Base-by-base conservation (phyloP, 2,329 filamentous ascomycete species). In the Aureobasidium mangrovei region DNA sequence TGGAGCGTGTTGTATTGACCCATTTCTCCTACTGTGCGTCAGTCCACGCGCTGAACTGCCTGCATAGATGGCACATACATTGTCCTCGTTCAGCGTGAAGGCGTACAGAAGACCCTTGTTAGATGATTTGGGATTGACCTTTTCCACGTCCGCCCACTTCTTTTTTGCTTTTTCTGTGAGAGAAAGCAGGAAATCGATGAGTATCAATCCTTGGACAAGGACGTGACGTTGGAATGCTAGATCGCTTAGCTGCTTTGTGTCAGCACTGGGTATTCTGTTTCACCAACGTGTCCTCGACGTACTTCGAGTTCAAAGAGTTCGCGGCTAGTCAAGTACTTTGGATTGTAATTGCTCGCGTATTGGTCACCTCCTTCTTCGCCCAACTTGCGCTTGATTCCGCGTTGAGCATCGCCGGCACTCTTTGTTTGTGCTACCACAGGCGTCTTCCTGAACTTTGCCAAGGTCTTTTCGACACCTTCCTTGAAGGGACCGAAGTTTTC, bases 271-370 rank as follows among this genome's bases (percentile, higher is more conserved):
- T 10, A 10, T 32, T 41, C 27, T 7, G n/a, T 31, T 45, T 32
- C 29, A 24, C 46, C 56, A 32, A 27, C 10, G 10, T 33, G 36
- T 9, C 5, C 12, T 6, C 27, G 47, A 64, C 73, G 57, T 76
- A 89, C 86, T 79, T 98, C 93, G 43, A 98, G 80, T 63, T 94
- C 89, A 69, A 99, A 99, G 1, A 99, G 76, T 67, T 98, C 94
- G 60, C 86, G 81, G 68, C 91, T 97, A n/a, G 93, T 99, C 18
- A 99, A 79, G 67, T 98, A 99, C 67, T 97, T 98, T 1, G 94
- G 91, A 64, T 98, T 98, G 72, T 95, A 97, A 27, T 81, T 84
- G 64, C 82, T 83, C 53, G 81, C 79, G 47, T 80, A 76, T 6
- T 81, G 80, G 49, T 81, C 77, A 40, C 77, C 77, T 8, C 79